Conservation (phyloP, 805 yeast species). For the Blastobotrys americana region DNA sequence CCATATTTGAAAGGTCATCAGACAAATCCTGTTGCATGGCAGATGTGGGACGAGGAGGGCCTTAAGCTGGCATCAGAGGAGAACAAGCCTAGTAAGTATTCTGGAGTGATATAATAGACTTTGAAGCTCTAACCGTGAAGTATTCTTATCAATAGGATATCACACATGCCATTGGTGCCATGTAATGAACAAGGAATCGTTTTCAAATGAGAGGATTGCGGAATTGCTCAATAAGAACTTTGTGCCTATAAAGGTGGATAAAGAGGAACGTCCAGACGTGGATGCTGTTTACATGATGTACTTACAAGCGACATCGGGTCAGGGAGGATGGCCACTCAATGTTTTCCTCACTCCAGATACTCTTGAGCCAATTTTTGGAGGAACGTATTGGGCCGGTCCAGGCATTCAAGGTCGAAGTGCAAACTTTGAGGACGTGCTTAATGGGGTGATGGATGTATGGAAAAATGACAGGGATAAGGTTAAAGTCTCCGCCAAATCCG, state of each 20-base stretch:
- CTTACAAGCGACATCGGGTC: conserved; percentile 31
- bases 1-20: conserved; percentile 27
- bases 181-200: conserved; percentile 33
- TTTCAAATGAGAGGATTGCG: conserved; percentile 24
- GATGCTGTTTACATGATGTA: conserved; percentile 34
- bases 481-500: conserved; percentile 22
- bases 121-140: neutral
- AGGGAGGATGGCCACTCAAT: conserved; percentile 37
- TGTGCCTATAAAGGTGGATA: conserved; percentile 33
- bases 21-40: conserved; percentile 34
- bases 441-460: conserved; percentile 29
- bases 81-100: conserved; percentile 24
- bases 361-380: conserved; percentile 33
- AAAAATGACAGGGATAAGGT: conserved; percentile 23
- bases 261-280: conserved; percentile 36
- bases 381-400: conserved; percentile 35
- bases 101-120: neutral
- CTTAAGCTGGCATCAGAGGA: conserved; percentile 26
- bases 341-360: conserved; percentile 32
- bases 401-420: conserved; percentile 18
- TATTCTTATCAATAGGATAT: conserved; percentile 33
- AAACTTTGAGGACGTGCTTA: conserved; percentile 27
- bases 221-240: conserved; percentile 26
- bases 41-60: conserved; percentile 30
- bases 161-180: conserved; percentile 36